Percentiles rank a stretch among this genome's conserved stretches.
Evolutionary conservation across 257 asterid species (phyloP).

Genomic region (Dorcoceras hygrometricum): DNA sequence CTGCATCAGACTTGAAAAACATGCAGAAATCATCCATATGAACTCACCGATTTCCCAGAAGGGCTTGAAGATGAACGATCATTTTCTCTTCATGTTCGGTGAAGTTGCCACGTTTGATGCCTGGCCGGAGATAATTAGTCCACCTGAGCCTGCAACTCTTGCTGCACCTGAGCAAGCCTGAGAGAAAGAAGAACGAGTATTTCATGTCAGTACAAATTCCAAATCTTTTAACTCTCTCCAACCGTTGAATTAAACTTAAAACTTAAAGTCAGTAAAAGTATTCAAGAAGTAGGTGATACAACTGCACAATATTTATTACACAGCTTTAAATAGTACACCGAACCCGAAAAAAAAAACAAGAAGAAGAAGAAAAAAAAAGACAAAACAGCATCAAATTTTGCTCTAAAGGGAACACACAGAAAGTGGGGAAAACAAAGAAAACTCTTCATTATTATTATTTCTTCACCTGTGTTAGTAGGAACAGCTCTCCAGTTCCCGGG

Average conservation of each 20-base stretch:
- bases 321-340: constrained; percentile 43
- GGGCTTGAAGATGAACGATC: constrained; percentile 78
- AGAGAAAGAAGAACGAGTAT: neutral
- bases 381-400: neutral
- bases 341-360: constrained; percentile 21
- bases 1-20: neutral
- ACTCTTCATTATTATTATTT: neutral
- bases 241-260: neutral
- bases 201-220: neutral
- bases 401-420: neutral
- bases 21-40: neutral
- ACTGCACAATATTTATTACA: constrained; percentile 35
- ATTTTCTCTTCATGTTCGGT: constrained; percentile 62
- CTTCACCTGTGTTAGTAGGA: constrained; percentile 68
- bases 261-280: constrained; percentile 23
- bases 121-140: constrained; percentile 83
- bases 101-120: constrained; percentile 66
- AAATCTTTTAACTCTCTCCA: neutral
- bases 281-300: constrained; percentile 32
- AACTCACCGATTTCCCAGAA: constrained; percentile 61
- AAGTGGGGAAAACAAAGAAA: neutral
- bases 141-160: constrained; percentile 75
- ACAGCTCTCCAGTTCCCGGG: constrained; percentile 76
- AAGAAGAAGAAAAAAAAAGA: neutral
- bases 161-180: constrained; percentile 73